These are phyloP conservation scores for Penicillium subrubescens DNA, from an alignment of 495 filamentous ascomycete species.

Conservation along the genomic window DNA sequence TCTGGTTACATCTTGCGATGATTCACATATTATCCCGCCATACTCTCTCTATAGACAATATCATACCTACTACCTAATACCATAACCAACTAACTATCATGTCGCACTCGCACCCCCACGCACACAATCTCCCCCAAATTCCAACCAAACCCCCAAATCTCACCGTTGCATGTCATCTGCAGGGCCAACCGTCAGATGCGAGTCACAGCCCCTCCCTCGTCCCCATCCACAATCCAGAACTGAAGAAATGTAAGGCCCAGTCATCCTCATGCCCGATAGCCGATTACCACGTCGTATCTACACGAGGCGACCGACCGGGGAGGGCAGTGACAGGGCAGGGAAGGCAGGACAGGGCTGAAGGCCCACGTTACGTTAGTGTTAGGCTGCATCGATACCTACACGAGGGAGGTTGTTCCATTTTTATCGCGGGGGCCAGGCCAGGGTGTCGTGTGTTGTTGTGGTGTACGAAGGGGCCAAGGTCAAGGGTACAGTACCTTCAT, in stretches of 20 bases:
- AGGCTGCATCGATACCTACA: background rate
- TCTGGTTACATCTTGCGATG: constrained; percentile 3
- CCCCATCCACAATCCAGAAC: background rate
- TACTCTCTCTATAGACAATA: too few relatives aligned
- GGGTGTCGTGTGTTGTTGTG: background rate
- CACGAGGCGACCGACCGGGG: background rate
- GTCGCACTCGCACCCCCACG: background rate
- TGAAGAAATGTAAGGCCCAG: background rate
- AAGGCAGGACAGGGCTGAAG: background rate
- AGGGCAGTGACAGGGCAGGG: background rate
- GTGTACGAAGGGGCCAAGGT: background rate
- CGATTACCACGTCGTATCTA: background rate
- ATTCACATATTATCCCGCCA: background rate
- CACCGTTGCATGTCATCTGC: constrained; percentile 23
- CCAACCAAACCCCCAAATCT: background rate
- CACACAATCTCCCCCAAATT: background rate
- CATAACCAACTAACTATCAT: background rate
- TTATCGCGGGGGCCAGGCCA: constrained; percentile 3
- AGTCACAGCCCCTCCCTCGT: background rate
- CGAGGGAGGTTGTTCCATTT: background rate
- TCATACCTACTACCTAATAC: background rate
- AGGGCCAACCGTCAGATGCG: constrained; percentile 15
- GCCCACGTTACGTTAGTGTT: background rate
- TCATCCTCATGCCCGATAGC: background rate
- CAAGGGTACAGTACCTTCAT: background rate